These are phyloP conservation scores for Aechmea fasciata DNA, from an alignment of 176 grass and related monocot species.

Conservation along the genomic window DNA sequence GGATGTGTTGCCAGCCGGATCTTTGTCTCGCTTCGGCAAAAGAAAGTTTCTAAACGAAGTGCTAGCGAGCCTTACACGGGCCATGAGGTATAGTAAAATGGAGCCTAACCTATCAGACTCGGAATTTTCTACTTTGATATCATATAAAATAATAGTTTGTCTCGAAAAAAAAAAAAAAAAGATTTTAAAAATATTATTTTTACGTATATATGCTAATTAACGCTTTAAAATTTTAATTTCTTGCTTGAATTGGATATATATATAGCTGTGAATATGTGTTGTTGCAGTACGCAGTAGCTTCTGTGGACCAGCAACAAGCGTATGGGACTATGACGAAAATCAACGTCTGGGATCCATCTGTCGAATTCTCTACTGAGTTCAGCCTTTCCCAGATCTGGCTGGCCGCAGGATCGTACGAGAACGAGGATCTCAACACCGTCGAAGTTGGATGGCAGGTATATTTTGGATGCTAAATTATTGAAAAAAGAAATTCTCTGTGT, in stretches of 20 bases:
- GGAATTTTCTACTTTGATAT: too few relatives aligned
- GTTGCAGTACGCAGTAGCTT: constrained; percentile 8
- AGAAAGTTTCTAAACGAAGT: neutral
- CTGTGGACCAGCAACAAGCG: neutral
- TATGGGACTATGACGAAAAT: constrained; percentile 6
- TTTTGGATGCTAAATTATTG: neutral
- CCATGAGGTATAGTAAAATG: constrained; percentile 6
- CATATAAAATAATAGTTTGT: too few relatives aligned
- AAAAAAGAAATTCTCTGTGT: too few relatives aligned
- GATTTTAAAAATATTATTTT: too few relatives aligned
- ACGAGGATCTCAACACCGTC: constrained; percentile 14
- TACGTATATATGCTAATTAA: too few relatives aligned
- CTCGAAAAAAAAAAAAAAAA: too few relatives aligned
- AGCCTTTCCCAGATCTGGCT: constrained; percentile 13
- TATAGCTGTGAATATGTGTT: neutral
- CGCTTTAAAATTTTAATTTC: neutral
- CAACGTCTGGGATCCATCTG: neutral
- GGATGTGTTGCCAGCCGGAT: constrained; percentile 10
- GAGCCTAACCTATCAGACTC: too few relatives aligned
- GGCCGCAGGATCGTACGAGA: neutral
- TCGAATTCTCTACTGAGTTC: neutral
- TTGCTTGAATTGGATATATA: neutral
- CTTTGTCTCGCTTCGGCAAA: constrained; percentile 5
- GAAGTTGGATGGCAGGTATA: constrained; percentile 23
- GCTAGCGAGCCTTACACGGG: neutral